Evolutionary conservation across 257 asterid species (phyloP), one percentile per base, ranked within the genome.

Genomic region (Solanum chilense): DNA sequence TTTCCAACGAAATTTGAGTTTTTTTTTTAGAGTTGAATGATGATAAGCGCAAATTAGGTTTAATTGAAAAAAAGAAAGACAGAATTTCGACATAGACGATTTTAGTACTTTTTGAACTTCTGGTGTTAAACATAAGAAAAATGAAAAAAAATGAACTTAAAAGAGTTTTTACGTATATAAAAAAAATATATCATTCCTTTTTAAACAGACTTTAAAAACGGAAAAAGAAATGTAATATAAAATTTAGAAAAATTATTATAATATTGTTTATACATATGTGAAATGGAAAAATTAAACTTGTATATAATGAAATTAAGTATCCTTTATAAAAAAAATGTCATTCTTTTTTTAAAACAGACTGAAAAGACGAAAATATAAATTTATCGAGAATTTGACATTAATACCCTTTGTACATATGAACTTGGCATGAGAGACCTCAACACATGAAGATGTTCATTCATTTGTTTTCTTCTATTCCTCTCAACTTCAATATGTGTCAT

Each of bases 401-500:
- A 56, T 56, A 56, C 66, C 97, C 99, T 92, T 92, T 95, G 99
- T 83, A 95, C 98, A 45, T 97, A 97, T n/a, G 99, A 95, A 87
- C 92, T 93, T 25, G 99, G 99, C 99, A 97, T 97, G 92, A 97
- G 98, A 75, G 98, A 92, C 89, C 98, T 93, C 87, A 97, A 91
- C 37, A 95, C 99, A 0, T 94, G 95, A 86, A 97, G 98, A 90
- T 95, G 99, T 25, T 96, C 98, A 80, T 96, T 97, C 98, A 97
- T 97, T 89, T 97, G 99, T 90, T 95, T 97, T 91, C 99, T 91
- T 21, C 99, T 86, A 52, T 97, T 97, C 86, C 99, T 93, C 47
- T 97, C 99, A 3, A 97, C 99, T 0, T 98, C 98, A 9, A 95
- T 97, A 85, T 97, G 99, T 75, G 98, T 95, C 99, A 97, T 95